Conservation (phyloP, 1,284 basidiomycete species). For the Trichosporon faecale region DNA sequence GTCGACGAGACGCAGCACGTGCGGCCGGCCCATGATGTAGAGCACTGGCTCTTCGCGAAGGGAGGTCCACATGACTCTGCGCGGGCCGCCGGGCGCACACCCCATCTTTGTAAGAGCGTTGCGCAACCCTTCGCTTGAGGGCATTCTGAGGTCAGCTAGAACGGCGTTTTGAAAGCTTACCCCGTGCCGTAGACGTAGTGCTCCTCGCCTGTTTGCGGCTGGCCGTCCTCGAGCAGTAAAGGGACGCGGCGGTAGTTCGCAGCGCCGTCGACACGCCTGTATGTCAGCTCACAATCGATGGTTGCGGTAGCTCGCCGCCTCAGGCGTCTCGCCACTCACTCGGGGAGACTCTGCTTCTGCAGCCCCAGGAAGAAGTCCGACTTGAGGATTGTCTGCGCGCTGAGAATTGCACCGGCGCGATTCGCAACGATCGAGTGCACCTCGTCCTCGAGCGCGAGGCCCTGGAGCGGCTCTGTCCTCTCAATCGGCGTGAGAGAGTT, state of each 20-base stretch:
- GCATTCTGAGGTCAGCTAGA: slow-evolving; percentile 24
- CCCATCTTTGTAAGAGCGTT: slow-evolving; percentile 76
- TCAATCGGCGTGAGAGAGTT: slow-evolving; percentile 82
- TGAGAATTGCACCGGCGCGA: slow-evolving; percentile 80
- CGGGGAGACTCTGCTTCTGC: slow-evolving; percentile 91
- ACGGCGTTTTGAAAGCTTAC: slow-evolving; percentile 51
- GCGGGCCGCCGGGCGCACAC: slow-evolving; percentile 68
- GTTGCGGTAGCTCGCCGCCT: not conserved
- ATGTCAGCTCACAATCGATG: slow-evolving; percentile 2
- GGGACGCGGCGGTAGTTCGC: slow-evolving; percentile 85
- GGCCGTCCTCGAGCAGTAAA: slow-evolving; percentile 56
- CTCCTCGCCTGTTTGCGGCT: slow-evolving; percentile 47
- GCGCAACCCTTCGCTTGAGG: slow-evolving; percentile 57
- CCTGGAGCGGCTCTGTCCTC: slow-evolving; percentile 66
- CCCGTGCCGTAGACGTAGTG: slow-evolving; percentile 86
- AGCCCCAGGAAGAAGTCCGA: slow-evolving; percentile 94
- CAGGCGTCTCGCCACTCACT: slow-evolving; percentile 57
- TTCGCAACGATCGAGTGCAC: slow-evolving; percentile 78
- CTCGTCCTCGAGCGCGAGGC: slow-evolving; percentile 79
- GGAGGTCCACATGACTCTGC: slow-evolving; percentile 83
- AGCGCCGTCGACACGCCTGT: slow-evolving; percentile 82
- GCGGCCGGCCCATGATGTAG: slow-evolving; percentile 61
- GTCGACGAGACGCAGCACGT: slow-evolving; percentile 87
- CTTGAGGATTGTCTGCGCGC: slow-evolving; percentile 73
- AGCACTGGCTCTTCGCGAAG: slow-evolving; percentile 93